phyloP scores from a whole-genome alignment of 371 early-diverging fungal genomes.

The Zychaea mexicana region DNA sequence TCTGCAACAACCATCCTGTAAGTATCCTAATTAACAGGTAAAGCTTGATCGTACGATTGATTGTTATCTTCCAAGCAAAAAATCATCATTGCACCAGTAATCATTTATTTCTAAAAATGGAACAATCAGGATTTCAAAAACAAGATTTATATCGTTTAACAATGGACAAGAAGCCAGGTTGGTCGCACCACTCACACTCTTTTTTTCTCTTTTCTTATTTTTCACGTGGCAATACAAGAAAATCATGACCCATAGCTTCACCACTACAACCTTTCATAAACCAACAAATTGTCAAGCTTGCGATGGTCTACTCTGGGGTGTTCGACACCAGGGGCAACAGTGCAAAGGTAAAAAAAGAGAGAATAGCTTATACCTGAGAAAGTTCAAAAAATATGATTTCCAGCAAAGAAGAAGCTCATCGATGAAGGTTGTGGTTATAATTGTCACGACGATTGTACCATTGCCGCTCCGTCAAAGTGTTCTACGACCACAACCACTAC shows the following conservation, averaged over 20 bases:
- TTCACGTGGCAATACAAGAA: background rate
- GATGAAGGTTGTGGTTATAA: background rate
- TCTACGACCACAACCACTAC: background rate
- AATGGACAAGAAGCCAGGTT: no score
- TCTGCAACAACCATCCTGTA: no score
- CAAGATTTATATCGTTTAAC: no score
- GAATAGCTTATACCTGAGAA: background rate
- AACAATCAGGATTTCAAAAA: no score
- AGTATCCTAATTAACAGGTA: no score
- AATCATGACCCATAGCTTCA: background rate
- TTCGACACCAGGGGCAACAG: background rate
- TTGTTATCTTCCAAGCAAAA: no score
- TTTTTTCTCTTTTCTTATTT: background rate
- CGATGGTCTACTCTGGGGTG: constrained; percentile 3
- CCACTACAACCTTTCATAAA: background rate
- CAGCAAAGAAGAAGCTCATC: background rate
- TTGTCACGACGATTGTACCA: constrained; percentile 3
- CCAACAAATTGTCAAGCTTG: background rate
- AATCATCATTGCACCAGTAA: no score
- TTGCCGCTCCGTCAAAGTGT: background rate
- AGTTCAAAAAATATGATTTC: background rate
- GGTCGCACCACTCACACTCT: no score
- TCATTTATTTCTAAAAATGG: no score
- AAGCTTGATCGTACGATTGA: no score
- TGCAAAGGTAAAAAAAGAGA: background rate